These are phyloP conservation scores for Neurospora sp. DNA, from an alignment of 495 filamentous ascomycete species.

Conservation along the genomic window DNA sequence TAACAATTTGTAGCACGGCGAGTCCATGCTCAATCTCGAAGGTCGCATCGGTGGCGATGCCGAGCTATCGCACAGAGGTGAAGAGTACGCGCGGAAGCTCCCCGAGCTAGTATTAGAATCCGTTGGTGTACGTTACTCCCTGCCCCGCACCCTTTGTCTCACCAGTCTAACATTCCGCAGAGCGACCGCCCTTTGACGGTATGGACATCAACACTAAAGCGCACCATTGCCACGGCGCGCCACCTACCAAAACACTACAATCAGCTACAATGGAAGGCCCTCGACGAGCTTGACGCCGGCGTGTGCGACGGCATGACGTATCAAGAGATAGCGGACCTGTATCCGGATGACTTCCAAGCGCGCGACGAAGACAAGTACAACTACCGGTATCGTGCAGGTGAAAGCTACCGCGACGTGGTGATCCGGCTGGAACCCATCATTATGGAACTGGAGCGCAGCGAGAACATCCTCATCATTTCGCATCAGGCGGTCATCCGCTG, in stretches of 20 bases:
- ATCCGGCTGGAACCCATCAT: slow-evolving; percentile 97
- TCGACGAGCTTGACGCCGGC: slow-evolving; percentile 93
- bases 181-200: slow-evolving; percentile 72
- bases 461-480: slow-evolving; percentile 96
- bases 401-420: slow-evolving; percentile 95
- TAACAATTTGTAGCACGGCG: slow-evolving; percentile 61
- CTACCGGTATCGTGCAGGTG: slow-evolving; percentile 94
- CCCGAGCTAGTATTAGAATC: slow-evolving; percentile 74
- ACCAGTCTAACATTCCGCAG: slow-evolving; percentile 23
- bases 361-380: slow-evolving; percentile 98
- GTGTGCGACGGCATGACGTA: slow-evolving; percentile 95
- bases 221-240: slow-evolving; percentile 84
- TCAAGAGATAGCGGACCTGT: slow-evolving; percentile 77
- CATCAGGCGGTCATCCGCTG: slow-evolving; percentile 94
- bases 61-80: slow-evolving; percentile 71
- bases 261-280: slow-evolving; percentile 95
- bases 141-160: background rate
- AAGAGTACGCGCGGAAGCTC: slow-evolving; percentile 72
- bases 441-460: slow-evolving; percentile 93
- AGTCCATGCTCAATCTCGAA: slow-evolving; percentile 79
- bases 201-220: slow-evolving; percentile 91
- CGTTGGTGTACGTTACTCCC: slow-evolving; percentile 46
- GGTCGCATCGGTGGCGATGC: slow-evolving; percentile 91
- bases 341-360: slow-evolving; percentile 88
- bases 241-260: slow-evolving; percentile 68